phyloP scores from a whole-genome alignment of 1,284 basidiomycete species.

The Malassezia cuniculi region DNA sequence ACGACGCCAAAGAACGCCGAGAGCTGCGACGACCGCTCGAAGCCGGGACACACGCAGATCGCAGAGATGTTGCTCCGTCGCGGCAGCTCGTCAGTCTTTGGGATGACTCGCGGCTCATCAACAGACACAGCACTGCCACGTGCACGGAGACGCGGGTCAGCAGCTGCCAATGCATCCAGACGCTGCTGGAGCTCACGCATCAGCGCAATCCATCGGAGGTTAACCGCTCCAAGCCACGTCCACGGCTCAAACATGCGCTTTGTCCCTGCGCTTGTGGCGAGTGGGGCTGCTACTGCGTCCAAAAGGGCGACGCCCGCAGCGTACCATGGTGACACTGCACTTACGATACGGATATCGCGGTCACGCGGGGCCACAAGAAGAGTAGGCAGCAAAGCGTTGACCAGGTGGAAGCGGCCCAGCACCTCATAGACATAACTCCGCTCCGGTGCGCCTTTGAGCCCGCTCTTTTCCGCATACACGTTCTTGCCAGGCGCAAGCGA shows the following conservation, averaged over 20 bases:
- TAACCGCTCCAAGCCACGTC: slow-evolving; percentile 16
- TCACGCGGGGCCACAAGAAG: slow-evolving; percentile 26
- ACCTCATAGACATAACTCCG: slow-evolving; percentile 20
- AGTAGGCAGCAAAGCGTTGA: slow-evolving; percentile 29
- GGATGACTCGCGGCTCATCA: no score
- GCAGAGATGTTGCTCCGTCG: slow-evolving; percentile 26
- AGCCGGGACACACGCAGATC: slow-evolving; percentile 36
- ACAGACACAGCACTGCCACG: no score
- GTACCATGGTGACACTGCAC: slow-evolving; percentile 31
- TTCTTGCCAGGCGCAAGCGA: neutral
- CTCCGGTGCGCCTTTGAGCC: neutral
- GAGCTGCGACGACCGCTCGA: slow-evolving; percentile 20
- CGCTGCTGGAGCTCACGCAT: slow-evolving; percentile 28
- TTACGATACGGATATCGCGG: slow-evolving; percentile 31
- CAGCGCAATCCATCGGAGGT: slow-evolving; percentile 24
- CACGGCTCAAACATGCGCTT: slow-evolving; percentile 10
- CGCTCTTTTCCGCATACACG: slow-evolving; percentile 1
- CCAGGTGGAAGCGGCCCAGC: slow-evolving; percentile 25
- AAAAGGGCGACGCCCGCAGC: slow-evolving; percentile 25
- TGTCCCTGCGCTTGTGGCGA: slow-evolving; percentile 2
- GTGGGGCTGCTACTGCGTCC: slow-evolving; percentile 14
- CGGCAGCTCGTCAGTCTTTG: no score
- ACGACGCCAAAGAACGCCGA: slow-evolving; percentile 2
- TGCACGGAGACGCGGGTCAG: slow-evolving; percentile 24
- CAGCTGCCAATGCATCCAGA: slow-evolving; percentile 26